Evolutionary conservation across 257 asterid species (phyloP).

Genomic region (Fraxinus americana): DNA sequence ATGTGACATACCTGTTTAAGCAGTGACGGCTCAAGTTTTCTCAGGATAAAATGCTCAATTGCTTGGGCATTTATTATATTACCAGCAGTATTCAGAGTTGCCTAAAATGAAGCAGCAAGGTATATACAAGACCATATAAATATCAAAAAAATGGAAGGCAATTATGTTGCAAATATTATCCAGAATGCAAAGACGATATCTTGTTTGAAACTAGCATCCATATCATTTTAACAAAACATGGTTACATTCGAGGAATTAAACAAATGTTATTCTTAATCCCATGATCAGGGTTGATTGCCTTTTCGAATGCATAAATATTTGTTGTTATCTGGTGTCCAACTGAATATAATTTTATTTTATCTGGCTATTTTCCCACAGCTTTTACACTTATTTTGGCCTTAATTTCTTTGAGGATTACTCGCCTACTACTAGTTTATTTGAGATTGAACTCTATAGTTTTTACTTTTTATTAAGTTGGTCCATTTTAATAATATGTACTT

Average conservation of each 20-base stretch:
- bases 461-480: neutral
- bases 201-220: neutral
- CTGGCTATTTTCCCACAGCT: neutral
- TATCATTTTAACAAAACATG: neutral
- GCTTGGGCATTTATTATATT: too few species aligned
- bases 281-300: neutral
- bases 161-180: slow-evolving; percentile 4
- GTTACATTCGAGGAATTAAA: neutral
- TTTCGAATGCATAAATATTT: neutral
- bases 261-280: neutral
- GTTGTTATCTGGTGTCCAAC: neutral
- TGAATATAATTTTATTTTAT: neutral
- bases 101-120: too few species aligned
- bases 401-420: too few species aligned
- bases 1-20: too few species aligned
- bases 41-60: too few species aligned
- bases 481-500: neutral
- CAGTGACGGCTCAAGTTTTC: too few species aligned
- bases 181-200: neutral
- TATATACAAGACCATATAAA: too few species aligned
- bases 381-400: neutral
- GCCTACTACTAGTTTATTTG: neutral
- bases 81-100: too few species aligned
- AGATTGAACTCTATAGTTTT: neutral
- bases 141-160: too few species aligned